Base-by-base conservation (phyloP, 1,284 basidiomycete genomes). In the Leccinum ponderosum region DNA sequence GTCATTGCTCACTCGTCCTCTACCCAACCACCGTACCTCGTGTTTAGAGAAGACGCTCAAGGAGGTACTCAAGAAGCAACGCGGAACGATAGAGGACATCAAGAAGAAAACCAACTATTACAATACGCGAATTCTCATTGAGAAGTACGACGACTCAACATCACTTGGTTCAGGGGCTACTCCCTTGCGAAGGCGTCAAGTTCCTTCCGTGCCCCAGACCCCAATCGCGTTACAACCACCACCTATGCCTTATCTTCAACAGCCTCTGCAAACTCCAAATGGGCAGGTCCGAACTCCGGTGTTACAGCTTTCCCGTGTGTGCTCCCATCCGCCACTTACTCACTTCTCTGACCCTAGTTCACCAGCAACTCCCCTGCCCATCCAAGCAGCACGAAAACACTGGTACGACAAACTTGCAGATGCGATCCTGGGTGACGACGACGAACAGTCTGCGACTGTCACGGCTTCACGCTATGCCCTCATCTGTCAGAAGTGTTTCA, bases 71-170 rank as follows among this genome's bases (percentile, higher is more conserved):
- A 89, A 89, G 69, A 82, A 91, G 70, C 94, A 96, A 68, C 87
- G 92, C 39, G 84, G 85, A 44, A 96, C 94, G 73, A 85, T 99
- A 31, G 96, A 97, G 67, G 96, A 98, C 71, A 93, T 99, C 68
- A 99, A 99, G 81, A 93, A 94, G 77, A 95, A 94, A 69, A 98
- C 95, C 0, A 96, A 97, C 69, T 99, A 93, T 76, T 95, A 99
- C 74, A 87, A 87, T 27, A 97, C 95, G 15, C 88, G 93, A 56
- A 91, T 90, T 68, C 83, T 99, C 53, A 81, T 99, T 14, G 95
- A 98, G 73, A 87, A 89, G 62, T 98, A 98, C 71, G 97, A 97
- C 65, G 90, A 92, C 47, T 72, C 76, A 7, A 62, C 77, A 31
- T 68, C 80, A 15, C n/a, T 56, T 6, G 60, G 20, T 42, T 56